These are phyloP conservation scores for Mycosphaerella sp. DNA, from an alignment of 2,329 filamentous ascomycete genomes.

Conservation along the genomic window DNA sequence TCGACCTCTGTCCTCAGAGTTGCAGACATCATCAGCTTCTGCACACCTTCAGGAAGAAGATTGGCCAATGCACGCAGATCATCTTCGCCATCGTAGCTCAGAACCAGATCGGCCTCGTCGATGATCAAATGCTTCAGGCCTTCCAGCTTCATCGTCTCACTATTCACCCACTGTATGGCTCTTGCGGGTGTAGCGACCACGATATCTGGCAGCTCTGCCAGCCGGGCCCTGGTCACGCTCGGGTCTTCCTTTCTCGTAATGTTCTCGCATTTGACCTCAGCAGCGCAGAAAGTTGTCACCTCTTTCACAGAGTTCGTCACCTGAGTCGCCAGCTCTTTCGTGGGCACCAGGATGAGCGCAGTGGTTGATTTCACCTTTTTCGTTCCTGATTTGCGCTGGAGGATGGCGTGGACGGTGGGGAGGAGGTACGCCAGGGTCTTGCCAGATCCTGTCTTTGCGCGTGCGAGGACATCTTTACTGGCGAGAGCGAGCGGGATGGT, in stretches of 20 bases:
- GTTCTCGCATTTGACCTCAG: constrained; percentile 75
- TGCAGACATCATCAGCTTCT: constrained; percentile 90
- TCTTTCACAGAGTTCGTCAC: constrained; percentile 71
- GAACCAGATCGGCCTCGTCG: constrained; percentile 87
- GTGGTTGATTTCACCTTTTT: constrained; percentile 50
- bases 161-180: constrained; percentile 70
- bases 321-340: constrained; percentile 88
- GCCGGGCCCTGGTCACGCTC: constrained; percentile 76
- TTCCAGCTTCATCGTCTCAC: constrained; percentile 61
- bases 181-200: constrained; percentile 87
- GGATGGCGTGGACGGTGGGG: constrained; percentile 75
- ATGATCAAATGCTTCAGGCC: constrained; percentile 73
- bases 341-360: constrained; percentile 86
- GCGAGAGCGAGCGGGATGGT: constrained; percentile 83
- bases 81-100: constrained; percentile 90
- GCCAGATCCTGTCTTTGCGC: constrained; percentile 89
- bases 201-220: constrained; percentile 80
- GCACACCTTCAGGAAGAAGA: constrained; percentile 73
- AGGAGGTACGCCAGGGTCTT: constrained; percentile 96
- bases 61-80: constrained; percentile 76
- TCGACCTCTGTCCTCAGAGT: constrained; percentile 86
- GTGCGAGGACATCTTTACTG: constrained; percentile 83
- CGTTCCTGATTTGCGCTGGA: constrained; percentile 64
- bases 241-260: constrained; percentile 86
- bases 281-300: constrained; percentile 75